A percentile compares a stretch with the other conserved stretches of the same genome.
Conservation (phyloP, 371 early-diverging fungal genomes). For the Synchytrium microbalum region DNA sequence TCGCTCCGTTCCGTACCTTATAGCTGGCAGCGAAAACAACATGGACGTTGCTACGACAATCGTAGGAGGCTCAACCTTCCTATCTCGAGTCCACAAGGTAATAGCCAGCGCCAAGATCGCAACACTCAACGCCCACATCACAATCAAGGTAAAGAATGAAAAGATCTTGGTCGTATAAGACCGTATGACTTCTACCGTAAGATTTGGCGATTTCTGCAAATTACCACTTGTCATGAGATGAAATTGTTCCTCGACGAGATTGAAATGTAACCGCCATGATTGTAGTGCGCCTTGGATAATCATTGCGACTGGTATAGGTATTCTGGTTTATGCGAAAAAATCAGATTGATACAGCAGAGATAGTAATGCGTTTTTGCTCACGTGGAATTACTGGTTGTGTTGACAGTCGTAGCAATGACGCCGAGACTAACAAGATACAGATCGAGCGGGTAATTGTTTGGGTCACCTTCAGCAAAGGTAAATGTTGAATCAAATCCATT, state of each 20-base stretch:
- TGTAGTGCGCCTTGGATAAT: neutral
- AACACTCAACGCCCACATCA: slow-evolving; percentile 40
- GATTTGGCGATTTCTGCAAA: neutral
- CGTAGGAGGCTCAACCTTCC: slow-evolving; percentile 23
- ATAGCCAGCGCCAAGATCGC: slow-evolving; percentile 30
- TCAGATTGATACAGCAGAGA: too few relatives aligned
- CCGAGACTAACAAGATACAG: neutral
- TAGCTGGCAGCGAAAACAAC: slow-evolving; percentile 7
- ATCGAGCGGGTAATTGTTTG: neutral
- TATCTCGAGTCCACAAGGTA: slow-evolving; percentile 24
- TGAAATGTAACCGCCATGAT: neutral
- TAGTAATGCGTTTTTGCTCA: too few relatives aligned
- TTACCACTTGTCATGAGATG: too few relatives aligned
- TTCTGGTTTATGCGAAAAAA: neutral
- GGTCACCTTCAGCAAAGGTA: neutral
- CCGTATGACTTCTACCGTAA: neutral
- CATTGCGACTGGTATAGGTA: neutral
- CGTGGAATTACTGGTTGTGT: neutral
- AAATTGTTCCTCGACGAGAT: too few relatives aligned
- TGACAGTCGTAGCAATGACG: neutral
- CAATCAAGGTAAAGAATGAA: slow-evolving; percentile 21
- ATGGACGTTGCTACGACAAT: slow-evolving; percentile 14
- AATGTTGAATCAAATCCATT: neutral
- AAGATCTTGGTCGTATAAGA: neutral
- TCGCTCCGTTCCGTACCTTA: neutral